A percentile compares a stretch with the other conserved stretches of the same genome.
These are phyloP conservation scores for Pleurotus tuber-regium DNA, from an alignment of 768 basidiomycete species.

Conservation along the genomic window DNA sequence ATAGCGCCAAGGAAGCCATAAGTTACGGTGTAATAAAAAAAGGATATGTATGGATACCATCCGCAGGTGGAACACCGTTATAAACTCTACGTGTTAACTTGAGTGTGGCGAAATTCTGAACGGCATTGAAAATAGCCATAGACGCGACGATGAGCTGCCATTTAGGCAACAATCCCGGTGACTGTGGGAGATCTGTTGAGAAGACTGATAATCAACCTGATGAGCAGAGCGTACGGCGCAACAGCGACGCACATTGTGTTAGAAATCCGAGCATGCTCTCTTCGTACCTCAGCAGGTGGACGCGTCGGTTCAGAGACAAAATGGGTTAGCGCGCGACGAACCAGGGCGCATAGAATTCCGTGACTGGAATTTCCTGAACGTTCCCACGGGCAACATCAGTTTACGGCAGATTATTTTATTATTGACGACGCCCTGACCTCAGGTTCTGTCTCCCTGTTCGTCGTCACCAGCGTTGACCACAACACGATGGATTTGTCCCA, in stretches of 20 bases:
- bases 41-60: slow-evolving; percentile 28
- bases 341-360: slow-evolving; percentile 5
- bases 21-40: slow-evolving; percentile 2
- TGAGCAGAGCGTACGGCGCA: neutral
- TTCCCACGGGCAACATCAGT: slow-evolving; percentile 7
- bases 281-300: neutral
- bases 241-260: neutral
- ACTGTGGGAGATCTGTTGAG: slow-evolving; percentile 57
- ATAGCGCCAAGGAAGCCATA: slow-evolving; percentile 11
- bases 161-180: slow-evolving; percentile 71
- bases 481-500: slow-evolving; percentile 10
- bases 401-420: slow-evolving; percentile 2
- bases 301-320: neutral
- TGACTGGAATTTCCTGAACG: neutral
- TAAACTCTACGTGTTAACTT: slow-evolving; percentile 81
- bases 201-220: neutral
- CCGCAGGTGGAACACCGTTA: slow-evolving; percentile 37
- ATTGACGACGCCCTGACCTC: slow-evolving; percentile 1
- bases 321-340: neutral
- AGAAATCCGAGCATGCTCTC: neutral
- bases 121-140: slow-evolving; percentile 80
- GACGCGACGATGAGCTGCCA: slow-evolving; percentile 86
- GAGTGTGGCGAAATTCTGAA: slow-evolving; percentile 79
- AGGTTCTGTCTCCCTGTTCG: slow-evolving; percentile 20
- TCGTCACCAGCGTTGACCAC: slow-evolving; percentile 25